Conservation (phyloP, 768 basidiomycete species). For the Trametes villosa region DNA sequence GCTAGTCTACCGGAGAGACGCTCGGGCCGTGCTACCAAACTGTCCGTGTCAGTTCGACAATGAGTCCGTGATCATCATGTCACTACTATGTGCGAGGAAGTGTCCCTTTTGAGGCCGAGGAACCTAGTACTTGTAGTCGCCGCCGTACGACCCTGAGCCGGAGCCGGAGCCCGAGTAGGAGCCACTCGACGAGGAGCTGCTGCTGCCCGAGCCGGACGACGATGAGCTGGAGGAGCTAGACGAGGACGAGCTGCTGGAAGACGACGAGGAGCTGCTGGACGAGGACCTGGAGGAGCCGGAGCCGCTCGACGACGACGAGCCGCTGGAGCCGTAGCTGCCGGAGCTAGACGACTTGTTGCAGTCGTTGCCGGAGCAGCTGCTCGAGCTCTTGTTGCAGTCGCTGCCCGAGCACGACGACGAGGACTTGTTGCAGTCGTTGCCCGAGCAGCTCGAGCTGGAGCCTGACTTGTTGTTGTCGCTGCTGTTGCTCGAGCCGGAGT, state of each 20-base stretch:
- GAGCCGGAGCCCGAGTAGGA: constrained; percentile 4
- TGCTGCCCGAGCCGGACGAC: constrained; percentile 1
- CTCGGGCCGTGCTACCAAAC: constrained; percentile 19
- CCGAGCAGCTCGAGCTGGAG: not conserved
- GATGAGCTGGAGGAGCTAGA: constrained; percentile 6
- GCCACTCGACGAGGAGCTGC: not conserved
- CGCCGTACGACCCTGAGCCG: not conserved
- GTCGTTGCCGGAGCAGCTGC: constrained; percentile 1
- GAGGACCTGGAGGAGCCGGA: not conserved
- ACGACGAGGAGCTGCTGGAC: constrained; percentile 1
- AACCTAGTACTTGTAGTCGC: not conserved
- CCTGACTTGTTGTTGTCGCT: not conserved
- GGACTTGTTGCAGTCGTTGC: not conserved
- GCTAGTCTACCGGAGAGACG: constrained; percentile 4
- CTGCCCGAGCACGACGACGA: constrained; percentile 3
- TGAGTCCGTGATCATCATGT: constrained; percentile 17
- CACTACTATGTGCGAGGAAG: constrained; percentile 1
- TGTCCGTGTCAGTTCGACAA: constrained; percentile 25
- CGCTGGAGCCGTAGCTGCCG: constrained; percentile 4
- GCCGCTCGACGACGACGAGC: constrained; percentile 12
- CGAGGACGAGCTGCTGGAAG: constrained; percentile 14
- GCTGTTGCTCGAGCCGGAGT: not conserved
- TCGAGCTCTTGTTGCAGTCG: constrained; percentile 1
- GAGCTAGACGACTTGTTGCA: constrained; percentile 9
- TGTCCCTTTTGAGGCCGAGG: constrained; percentile 22